Evolutionary conservation across 1,284 basidiomycete genomes (phyloP).

Genomic region (Tetrapyrgos nigripes): DNA sequence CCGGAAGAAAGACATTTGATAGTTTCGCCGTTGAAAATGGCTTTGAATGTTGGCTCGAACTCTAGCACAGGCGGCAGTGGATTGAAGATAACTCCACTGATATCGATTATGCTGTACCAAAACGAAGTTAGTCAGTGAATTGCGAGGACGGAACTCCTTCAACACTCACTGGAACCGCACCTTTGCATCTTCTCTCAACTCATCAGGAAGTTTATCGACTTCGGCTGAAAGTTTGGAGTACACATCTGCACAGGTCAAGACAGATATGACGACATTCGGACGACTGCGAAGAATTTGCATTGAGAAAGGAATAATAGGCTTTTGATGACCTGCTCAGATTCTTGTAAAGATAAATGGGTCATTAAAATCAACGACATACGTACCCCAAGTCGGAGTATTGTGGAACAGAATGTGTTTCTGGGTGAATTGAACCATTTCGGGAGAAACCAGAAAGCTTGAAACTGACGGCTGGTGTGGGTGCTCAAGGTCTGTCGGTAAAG

Average conservation of each 20-base stretch:
- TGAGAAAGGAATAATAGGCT: conserved; percentile 6
- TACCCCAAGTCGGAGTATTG: conserved; percentile 6
- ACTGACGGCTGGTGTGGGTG: too few relatives aligned
- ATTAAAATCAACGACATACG: neutral
- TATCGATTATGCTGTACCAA: conserved; percentile 4
- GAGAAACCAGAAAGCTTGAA: too few relatives aligned
- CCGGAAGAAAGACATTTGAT: conserved; percentile 8
- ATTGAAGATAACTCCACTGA: neutral
- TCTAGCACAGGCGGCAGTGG: neutral
- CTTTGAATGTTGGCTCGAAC: conserved; percentile 3
- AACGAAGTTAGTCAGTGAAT: neutral
- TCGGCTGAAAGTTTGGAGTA: conserved; percentile 6
- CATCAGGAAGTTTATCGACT: conserved; percentile 4
- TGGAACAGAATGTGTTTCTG: conserved; percentile 6
- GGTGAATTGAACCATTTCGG: neutral
- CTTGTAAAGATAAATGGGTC: neutral
- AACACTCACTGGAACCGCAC: conserved; percentile 7
- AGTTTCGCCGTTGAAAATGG: conserved; percentile 3
- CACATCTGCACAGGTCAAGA: neutral
- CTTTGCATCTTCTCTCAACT: neutral
- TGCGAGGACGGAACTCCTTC: neutral
- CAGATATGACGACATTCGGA: conserved; percentile 3
- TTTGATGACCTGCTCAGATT: conserved; percentile 4
- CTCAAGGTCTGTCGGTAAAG: too few relatives aligned
- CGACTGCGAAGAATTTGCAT: conserved; percentile 2